A percentile compares a stretch with the other conserved stretches of the same genome.
Evolutionary conservation across 331 rosid genomes (phyloP).

Genomic region (Rosa hybrid): DNA sequence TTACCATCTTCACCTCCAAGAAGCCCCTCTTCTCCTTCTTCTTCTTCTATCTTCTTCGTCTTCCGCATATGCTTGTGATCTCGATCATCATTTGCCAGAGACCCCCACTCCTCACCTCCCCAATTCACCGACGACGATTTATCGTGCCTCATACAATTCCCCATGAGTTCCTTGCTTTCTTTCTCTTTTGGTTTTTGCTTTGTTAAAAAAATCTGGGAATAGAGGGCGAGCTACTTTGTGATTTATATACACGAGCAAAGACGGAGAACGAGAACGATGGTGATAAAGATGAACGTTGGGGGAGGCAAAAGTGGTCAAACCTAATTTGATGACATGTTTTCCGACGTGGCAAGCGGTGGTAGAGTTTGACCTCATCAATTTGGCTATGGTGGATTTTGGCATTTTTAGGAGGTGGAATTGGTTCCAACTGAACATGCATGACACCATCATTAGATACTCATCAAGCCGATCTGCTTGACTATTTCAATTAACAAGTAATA

Average conservation of each 20-base stretch:
- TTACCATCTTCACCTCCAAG: constrained; percentile 6
- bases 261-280: not conserved
- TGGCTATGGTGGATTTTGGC: not conserved
- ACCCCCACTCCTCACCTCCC: constrained; percentile 61
- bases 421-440: constrained; percentile 20
- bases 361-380: constrained; percentile 28
- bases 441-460: constrained; percentile 10
- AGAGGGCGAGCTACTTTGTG: not conserved
- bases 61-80: not conserved
- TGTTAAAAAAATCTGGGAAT: not conserved
- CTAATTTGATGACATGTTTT: constrained; percentile 27
- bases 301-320: constrained; percentile 33
- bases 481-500: not conserved
- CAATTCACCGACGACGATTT: constrained; percentile 31
- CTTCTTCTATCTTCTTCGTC: constrained; percentile 1
- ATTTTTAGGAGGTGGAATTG: not conserved
- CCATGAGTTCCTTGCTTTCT: constrained; percentile 33
- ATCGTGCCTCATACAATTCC: constrained; percentile 56
- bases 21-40: not conserved
- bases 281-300: not conserved
- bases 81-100: constrained; percentile 12
- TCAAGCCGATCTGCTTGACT: constrained; percentile 27
- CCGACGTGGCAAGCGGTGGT: constrained; percentile 45
- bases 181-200: not conserved
- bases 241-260: not conserved